Conservation (phyloP, 2,329 filamentous ascomycete genomes). For the Pseudogymnoascus sp. region DNA sequence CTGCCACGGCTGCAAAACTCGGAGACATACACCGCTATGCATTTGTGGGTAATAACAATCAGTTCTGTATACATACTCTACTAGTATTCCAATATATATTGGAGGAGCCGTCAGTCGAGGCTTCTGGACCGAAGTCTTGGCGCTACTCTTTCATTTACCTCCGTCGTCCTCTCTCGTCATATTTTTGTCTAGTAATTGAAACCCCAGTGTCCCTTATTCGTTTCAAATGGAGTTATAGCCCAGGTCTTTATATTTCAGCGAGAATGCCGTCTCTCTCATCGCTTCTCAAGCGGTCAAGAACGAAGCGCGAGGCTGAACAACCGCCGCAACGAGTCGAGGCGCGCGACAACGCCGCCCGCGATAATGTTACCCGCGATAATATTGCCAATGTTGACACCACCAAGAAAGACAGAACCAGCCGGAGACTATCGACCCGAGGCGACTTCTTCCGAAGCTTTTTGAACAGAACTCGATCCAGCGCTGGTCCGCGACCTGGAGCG, state of each 20-base stretch:
- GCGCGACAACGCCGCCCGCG: not conserved
- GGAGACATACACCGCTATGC: not conserved
- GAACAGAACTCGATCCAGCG: not conserved
- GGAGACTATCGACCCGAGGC: constrained; percentile 3
- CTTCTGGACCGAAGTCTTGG: constrained; percentile 4
- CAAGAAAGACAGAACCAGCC: not conserved
- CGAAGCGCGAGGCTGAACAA: constrained; percentile 15
- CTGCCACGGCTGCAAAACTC: not conserved
- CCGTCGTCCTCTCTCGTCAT: not conserved
- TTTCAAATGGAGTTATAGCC: constrained; percentile 6
- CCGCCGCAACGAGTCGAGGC: not conserved
- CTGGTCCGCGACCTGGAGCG: not conserved
- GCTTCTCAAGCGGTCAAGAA: constrained; percentile 21
- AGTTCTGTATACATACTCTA: not conserved
- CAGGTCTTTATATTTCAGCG: not conserved
- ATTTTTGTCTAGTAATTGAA: not conserved
- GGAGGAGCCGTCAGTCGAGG: not conserved
- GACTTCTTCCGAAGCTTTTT: not conserved
- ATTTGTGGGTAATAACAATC: not conserved
- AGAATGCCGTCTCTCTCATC: constrained; percentile 26
- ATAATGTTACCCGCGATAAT: not conserved
- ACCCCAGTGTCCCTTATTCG: not conserved
- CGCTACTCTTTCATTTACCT: constrained; percentile 2
- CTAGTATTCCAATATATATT: not conserved
- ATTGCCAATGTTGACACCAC: not conserved